phyloP scores from a whole-genome alignment of 495 filamentous ascomycete genomes.

The Talaromyces trachyspermus region DNA sequence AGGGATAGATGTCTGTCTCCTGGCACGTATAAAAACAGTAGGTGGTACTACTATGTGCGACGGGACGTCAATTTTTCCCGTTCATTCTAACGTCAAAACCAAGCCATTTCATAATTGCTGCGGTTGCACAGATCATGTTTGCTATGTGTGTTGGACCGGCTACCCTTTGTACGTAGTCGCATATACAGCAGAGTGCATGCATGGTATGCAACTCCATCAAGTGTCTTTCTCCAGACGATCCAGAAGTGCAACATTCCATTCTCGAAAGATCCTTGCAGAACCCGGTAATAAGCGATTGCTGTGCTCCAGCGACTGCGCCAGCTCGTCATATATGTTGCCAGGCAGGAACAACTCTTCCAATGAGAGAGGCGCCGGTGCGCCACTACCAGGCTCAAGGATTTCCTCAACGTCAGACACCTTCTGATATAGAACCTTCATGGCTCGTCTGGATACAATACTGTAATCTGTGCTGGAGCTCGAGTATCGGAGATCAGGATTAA shows the following conservation, averaged over 20 bases:
- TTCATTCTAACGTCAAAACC: no score
- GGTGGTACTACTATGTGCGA: no score
- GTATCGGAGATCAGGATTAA: constrained; percentile 62
- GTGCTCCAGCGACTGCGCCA: constrained; percentile 33
- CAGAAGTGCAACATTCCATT: constrained; percentile 63
- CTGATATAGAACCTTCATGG: constrained; percentile 62
- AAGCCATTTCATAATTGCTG: no score
- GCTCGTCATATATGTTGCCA: constrained; percentile 30
- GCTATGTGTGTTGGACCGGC: no score
- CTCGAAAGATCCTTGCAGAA: constrained; percentile 48
- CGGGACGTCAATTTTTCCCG: no score
- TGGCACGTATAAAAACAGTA: no score
- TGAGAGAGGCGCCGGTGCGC: constrained; percentile 34
- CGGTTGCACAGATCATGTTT: no score
- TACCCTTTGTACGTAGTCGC: no score
- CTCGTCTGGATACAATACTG: constrained; percentile 34
- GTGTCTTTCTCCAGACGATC: constrained; percentile 26
- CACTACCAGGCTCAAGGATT: constrained; percentile 44
- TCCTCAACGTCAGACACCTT: constrained; percentile 41
- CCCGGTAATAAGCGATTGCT: constrained; percentile 50
- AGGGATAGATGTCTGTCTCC: constrained; percentile 1
- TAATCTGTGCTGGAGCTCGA: constrained; percentile 37
- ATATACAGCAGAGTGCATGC: no score
- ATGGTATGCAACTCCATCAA: no score
- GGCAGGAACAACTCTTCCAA: constrained; percentile 62